Base-by-base conservation (phyloP, 208 protist genomes). In the Leishmania turanica region DNA sequence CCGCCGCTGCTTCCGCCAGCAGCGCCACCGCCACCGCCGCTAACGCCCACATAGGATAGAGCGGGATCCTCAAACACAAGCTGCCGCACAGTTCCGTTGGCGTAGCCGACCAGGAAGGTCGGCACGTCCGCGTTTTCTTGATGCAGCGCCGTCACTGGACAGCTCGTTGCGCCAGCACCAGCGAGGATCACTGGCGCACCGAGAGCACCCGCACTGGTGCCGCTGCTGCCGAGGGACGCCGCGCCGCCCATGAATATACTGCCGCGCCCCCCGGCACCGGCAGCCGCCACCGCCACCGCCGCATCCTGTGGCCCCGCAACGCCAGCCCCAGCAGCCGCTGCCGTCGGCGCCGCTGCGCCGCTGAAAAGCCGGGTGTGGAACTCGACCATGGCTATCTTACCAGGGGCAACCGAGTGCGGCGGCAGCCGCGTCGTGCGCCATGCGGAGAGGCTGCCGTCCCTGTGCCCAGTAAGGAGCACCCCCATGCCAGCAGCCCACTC, bases 401-500 rank as follows among this genome's bases (percentile, higher is more conserved):
- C 92, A 31, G 89, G 91, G 42, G 79, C 49, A 0, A 96, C 86
- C 24, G 88, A 88, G 69, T 90, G 89, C 7, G 95, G 95, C 60
- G 95, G 93, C 13, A 95, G 84, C 2, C 92, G 92, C 19, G 88
- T 91, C 19, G 85, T 87, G 51, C 93, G 92, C 93, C 95, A 98
- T 42, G 96, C 84, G 6, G 85, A 85, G 31, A 98, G 53, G 72
- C 88, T 95, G 70, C 95, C 93, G 64, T 98, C 95, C 74, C 84
- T 56, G 83, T 98, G 95, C 3, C 95, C 95, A 0, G 92, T 93
- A 47, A 97, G 40, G 47, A 91, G 87, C 3, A 97, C 72, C 56
- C 88, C 87, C 79, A 92, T 93, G 47, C 94, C 94, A 3, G 84
- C 53, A 1, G 92, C 90, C 94, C 94, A 97, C 90, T 97, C 94